These are phyloP conservation scores for Oehlia diaphana DNA, from an alignment of 192 early-diverging fungal genomes.

Conservation along the genomic window DNA sequence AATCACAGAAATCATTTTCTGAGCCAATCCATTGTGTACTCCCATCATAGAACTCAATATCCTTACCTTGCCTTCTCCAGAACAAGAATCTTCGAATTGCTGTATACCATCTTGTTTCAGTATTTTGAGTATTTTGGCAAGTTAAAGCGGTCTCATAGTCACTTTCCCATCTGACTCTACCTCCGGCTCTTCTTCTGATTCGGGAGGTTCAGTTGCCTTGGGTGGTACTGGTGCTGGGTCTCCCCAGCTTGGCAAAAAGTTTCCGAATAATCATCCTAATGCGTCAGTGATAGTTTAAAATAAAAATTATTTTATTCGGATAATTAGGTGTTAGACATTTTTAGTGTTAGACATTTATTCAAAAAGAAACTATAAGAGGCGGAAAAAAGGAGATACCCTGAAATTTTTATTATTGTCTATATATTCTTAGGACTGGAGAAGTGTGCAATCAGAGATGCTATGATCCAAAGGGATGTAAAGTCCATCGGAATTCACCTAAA, in stretches of 20 bases:
- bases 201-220: background rate
- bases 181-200: background rate
- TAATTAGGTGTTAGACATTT: background rate
- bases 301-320: too few species aligned
- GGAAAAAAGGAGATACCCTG: too few species aligned
- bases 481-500: too few species aligned
- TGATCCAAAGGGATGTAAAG: too few species aligned
- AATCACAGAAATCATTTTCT: slow-evolving; percentile 1
- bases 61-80: background rate
- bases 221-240: background rate
- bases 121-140: background rate
- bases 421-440: too few species aligned
- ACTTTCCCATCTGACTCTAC: background rate
- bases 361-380: too few species aligned
- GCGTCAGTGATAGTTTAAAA: background rate
- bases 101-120: slow-evolving; percentile 7
- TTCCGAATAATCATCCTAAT: background rate
- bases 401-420: too few species aligned
- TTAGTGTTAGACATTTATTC: too few species aligned
- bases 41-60: slow-evolving; percentile 9
- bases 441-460: too few species aligned
- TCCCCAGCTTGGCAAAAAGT: background rate
- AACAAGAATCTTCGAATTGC: slow-evolving; percentile 5
- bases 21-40: background rate
- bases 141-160: background rate